Evolutionary conservation across 2,329 filamentous ascomycete genomes (phyloP).

Genomic region (Colletotrichum theobromicola): DNA sequence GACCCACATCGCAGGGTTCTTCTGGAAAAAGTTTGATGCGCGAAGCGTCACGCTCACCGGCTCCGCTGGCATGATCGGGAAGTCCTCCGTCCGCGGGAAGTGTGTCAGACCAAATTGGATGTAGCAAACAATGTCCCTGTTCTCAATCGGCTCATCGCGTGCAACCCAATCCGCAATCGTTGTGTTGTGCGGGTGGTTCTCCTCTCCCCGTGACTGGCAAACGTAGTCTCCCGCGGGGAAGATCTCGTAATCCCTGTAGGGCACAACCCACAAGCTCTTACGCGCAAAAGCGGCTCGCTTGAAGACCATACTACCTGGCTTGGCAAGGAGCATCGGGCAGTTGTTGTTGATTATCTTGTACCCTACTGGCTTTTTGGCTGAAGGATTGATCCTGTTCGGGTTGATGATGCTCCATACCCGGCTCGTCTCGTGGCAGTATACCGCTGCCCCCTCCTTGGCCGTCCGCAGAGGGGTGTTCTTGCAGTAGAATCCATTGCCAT

Average conservation of each 20-base stretch:
- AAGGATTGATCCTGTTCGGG: constrained; percentile 54
- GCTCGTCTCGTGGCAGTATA: constrained; percentile 23
- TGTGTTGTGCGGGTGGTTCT: constrained; percentile 50
- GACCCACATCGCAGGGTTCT: constrained; percentile 48
- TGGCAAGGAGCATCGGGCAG: constrained; percentile 1
- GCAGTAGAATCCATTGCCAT: constrained; percentile 74
- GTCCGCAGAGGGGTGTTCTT: constrained; percentile 30
- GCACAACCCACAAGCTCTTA: not conserved
- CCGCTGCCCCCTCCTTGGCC: constrained; percentile 24
- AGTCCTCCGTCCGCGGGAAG: constrained; percentile 60
- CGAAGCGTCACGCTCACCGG: constrained; percentile 54
- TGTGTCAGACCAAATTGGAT: constrained; percentile 63
- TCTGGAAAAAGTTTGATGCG: constrained; percentile 57
- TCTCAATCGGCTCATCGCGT: constrained; percentile 53
- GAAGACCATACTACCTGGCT: constrained; percentile 2
- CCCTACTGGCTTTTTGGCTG: constrained; percentile 42
- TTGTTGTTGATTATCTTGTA: constrained; percentile 19
- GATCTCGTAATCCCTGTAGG: not conserved
- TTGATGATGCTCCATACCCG: constrained; percentile 42
- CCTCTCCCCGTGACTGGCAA: not conserved
- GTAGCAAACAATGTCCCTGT: constrained; percentile 62
- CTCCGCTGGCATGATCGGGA: constrained; percentile 65
- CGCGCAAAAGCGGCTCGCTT: constrained; percentile 4
- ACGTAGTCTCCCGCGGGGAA: not conserved
- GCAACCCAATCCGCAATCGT: constrained; percentile 28